phyloP scores from a whole-genome alignment of 352 stramenopile species.

The Phytopythium cucurbitacearum region DNA sequence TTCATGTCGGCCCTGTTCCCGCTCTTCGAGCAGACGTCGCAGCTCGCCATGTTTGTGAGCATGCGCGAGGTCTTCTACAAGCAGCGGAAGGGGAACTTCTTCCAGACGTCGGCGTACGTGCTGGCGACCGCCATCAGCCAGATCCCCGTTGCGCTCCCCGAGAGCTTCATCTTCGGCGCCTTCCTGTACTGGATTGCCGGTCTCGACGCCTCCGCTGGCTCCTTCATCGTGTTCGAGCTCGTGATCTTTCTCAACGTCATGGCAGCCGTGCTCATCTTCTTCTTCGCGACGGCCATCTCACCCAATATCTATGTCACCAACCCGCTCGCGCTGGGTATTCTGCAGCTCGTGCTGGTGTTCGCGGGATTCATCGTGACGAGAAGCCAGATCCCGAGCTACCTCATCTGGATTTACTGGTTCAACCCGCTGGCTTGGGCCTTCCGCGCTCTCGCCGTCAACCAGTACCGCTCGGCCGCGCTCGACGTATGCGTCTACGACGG shows the following conservation, averaged over 20 bases:
- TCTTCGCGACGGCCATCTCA: slow-evolving; percentile 25
- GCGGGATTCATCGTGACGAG: slow-evolving; percentile 34
- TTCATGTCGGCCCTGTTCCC: slow-evolving; percentile 75
- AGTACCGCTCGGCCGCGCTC: slow-evolving; percentile 17
- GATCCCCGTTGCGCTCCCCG: slow-evolving; percentile 29
- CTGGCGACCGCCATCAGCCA: slow-evolving; percentile 31
- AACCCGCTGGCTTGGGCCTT: slow-evolving; percentile 41
- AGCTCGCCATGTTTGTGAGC: slow-evolving; percentile 66
- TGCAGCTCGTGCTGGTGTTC: slow-evolving; percentile 42
- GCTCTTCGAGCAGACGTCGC: slow-evolving; percentile 53
- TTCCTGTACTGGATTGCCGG: slow-evolving; percentile 78
- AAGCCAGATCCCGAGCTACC: slow-evolving; percentile 29
- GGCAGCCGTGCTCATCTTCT: slow-evolving; percentile 36
- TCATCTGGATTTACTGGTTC: slow-evolving; percentile 48
- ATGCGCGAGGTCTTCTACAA: slow-evolving; percentile 67
- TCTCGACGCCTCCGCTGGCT: slow-evolving; percentile 12
- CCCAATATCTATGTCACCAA: slow-evolving; percentile 35
- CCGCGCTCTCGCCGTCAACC: slow-evolving; percentile 20
- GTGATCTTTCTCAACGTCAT: slow-evolving; percentile 38
- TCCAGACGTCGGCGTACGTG: slow-evolving; percentile 61
- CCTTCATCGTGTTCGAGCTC: slow-evolving; percentile 38
- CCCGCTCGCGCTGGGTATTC: slow-evolving; percentile 26
- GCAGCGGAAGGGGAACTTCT: slow-evolving; percentile 69
- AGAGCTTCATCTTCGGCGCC: slow-evolving; percentile 63
- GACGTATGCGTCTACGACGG: slow-evolving; percentile 14